Evolutionary conservation across 2,329 filamentous ascomycete species (phyloP), one percentile per base, ranked within the genome.

Genomic region (Emericellopsis atlantica): DNA sequence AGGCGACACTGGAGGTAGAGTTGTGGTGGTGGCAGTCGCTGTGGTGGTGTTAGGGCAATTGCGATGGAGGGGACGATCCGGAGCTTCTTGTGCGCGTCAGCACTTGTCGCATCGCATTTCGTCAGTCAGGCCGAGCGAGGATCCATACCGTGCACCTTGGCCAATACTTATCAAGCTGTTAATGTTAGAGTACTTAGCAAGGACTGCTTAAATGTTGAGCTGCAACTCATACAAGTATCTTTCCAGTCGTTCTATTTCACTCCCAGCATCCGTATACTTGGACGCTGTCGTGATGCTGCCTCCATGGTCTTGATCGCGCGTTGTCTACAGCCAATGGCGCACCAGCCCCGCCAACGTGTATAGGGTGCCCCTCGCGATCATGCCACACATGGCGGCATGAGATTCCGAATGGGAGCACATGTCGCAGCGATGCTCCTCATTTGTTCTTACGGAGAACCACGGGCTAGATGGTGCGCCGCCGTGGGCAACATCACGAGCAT

Each of bases 81-180:
- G 36, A 37, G 36, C 36, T 37, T 29, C 32, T 35, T 39, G 37
- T 39, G 37, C 37, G 37, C 37, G 23, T 39, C 37, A 39, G 37
- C 23, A 11, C n/a, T 10, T 21, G 24, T 14, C 5, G 18, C 9
- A 3, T 35, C 33, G 33, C 33, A 16, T 35, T 11, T n/a, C 6
- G 16, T 36, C 36, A n/a, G n/a, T 37, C n/a, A 22, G 21, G 15
- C n/a, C 14, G 15, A 5, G 22, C 14, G 15, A 5, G 22, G 16
- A 18, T 29, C 26, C 26, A 29, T 29, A 9, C 26, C 26, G n/a
- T n/a, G n/a, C n/a, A 29, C 26, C 26, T 12, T 14, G 34, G 11
- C n/a, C n/a, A n/a, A n/a, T 18, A n/a, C 34, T 36, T 33, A n/a
- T 21, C 5, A 5, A 21, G 18, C 18, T 21, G 18, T 21, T 21